A percentile compares a stretch with the other conserved stretches of the same genome.
Conservation (phyloP, 2,329 filamentous ascomycete genomes). For the Monosporascus sp. region DNA sequence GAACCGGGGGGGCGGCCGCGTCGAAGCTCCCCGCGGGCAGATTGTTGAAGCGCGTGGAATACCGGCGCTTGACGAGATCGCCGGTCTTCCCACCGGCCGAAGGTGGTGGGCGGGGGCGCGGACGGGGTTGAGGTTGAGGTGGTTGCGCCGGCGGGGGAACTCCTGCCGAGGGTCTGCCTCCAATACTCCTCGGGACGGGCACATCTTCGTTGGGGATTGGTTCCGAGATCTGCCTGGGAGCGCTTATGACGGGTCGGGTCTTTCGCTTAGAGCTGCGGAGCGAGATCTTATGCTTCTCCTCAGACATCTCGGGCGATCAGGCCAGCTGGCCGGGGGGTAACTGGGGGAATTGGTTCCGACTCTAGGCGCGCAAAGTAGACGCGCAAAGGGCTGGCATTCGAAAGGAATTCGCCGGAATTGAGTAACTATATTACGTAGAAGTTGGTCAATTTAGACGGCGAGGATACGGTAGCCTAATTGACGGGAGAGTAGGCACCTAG, state of each 20-base stretch:
- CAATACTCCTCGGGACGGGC: slow-evolving; percentile 28
- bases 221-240: slow-evolving; percentile 57
- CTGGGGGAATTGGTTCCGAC: not conserved
- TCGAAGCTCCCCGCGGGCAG: slow-evolving; percentile 65
- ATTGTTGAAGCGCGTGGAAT: slow-evolving; percentile 87
- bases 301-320: slow-evolving; percentile 44
- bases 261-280: slow-evolving; percentile 59
- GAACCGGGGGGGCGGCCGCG: slow-evolving; percentile 62
- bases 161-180: slow-evolving; percentile 21
- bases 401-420: no score
- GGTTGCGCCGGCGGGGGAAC: slow-evolving; percentile 21
- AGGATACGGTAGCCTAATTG: no score
- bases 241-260: slow-evolving; percentile 55
- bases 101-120: slow-evolving; percentile 37
- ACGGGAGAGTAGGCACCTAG: no score
- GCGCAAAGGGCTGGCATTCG: no score
- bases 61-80: slow-evolving; percentile 89
- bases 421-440: no score
- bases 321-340: not conserved
- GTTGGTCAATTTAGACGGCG: no score
- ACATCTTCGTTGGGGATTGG: slow-evolving; percentile 51
- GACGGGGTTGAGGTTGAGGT: slow-evolving; percentile 32
- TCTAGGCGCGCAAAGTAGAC: not conserved
- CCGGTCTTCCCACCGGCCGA: slow-evolving; percentile 57
- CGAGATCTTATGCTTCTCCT: slow-evolving; percentile 58